phyloP scores from a whole-genome alignment of 2,329 filamentous ascomycete genomes.

The Hyphodiscus sp. region DNA sequence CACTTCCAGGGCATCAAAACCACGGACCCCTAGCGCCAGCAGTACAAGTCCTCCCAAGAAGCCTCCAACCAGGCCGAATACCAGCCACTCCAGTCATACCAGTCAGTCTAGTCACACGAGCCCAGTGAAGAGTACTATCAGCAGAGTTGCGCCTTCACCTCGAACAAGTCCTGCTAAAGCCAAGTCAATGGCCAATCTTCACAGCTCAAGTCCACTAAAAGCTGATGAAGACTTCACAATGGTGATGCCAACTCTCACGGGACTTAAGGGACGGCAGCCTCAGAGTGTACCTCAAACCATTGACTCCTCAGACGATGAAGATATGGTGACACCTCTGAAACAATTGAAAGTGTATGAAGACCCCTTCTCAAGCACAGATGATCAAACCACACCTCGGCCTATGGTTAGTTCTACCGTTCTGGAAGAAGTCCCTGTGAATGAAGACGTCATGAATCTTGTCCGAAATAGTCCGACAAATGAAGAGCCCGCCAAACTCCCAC shows the following conservation, averaged over 20 bases:
- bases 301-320: conserved; percentile 35
- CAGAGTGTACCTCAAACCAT: conserved; percentile 30
- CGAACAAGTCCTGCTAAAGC: conserved; percentile 17
- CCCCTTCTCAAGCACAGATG: conserved; percentile 43
- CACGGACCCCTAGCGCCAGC: conserved; percentile 43
- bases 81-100: conserved; percentile 30
- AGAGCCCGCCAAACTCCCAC: conserved; percentile 15
- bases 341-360: conserved; percentile 54
- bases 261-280: conserved; percentile 27
- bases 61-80: conserved; percentile 26
- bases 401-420: conserved; percentile 43
- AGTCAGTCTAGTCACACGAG: conserved; percentile 32
- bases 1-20: conserved; percentile 37
- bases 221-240: conserved; percentile 49
- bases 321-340: conserved; percentile 22
- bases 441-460: conserved; percentile 33
- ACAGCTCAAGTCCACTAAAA: conserved; percentile 36
- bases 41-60: conserved; percentile 34
- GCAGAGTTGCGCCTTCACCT: conserved; percentile 19
- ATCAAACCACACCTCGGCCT: conserved; percentile 41
- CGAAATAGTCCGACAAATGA: conserved; percentile 12
- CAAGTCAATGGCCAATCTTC: conserved; percentile 13
- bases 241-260: conserved; percentile 42
- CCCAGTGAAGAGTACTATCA: conserved; percentile 34
- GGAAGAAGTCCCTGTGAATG: conserved; percentile 55